Base-by-base conservation (phyloP, 352 stramenopile species). In the Paralagenidium karlingii region DNA sequence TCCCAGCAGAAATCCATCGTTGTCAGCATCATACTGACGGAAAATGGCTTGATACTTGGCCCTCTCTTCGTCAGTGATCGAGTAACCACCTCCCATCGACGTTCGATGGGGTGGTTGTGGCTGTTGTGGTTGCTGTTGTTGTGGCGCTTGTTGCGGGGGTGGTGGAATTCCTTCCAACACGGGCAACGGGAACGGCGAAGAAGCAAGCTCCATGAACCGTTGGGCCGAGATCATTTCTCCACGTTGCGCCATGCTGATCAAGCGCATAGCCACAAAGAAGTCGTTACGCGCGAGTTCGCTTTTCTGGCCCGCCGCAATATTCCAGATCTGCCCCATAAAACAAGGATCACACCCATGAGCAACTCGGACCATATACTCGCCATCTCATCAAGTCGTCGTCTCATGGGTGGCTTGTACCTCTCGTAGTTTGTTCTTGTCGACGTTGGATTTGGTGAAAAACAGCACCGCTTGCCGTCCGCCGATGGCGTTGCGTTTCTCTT, bases 371-470 rank as follows among this genome's bases (percentile, higher is more conserved):
- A 13, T 13, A 13, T 33, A 16, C n/a, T n/a, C n/a, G n/a, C n/a
- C n/a, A n/a, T n/a, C n/a, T n/a, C n/a, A n/a, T n/a, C n/a, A n/a
- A n/a, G n/a, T n/a, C n/a, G n/a, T n/a, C n/a, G n/a, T n/a, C n/a
- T n/a, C 20, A 34, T 11, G 1, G 28, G 18, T 27, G n/a, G 10
- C 12, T 10, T 38, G n/a, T 20, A 88, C 75, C 59, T 92, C 76
- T 6, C 79, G 63, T 28, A 92, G 42, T 28, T 76, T 53, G 16
- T 47, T 34, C 38, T 97, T 85, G 41, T 95, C 84, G 5, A 97
- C 50, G 33, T 91, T 88, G 13, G 88, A 97, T 0, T 77, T 68
- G 20, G 78, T 83, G 51, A 98, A 95, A 57, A 98, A 97, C 42
- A 74, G 61, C 8, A 98, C 92, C 3, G 92, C 92, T 22, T 86